phyloP scores from a whole-genome alignment of 1,284 basidiomycete genomes.

The Trichosporon inkin region DNA sequence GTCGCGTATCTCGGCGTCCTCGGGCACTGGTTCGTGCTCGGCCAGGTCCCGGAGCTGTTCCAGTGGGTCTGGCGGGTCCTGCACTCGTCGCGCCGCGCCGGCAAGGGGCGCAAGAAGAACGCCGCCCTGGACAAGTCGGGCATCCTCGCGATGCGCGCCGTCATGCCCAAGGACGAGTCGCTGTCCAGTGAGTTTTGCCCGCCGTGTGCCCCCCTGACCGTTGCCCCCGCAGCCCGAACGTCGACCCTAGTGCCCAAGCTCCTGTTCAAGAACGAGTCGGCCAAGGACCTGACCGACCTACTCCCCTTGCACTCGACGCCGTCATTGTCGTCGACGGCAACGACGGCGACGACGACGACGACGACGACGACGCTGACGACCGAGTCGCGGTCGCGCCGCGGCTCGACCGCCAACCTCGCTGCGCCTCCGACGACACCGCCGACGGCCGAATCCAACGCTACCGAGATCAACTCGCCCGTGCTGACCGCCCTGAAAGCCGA shows the following conservation, averaged over 20 bases:
- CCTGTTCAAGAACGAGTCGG: conserved; percentile 22
- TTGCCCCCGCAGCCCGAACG: conserved; percentile 9
- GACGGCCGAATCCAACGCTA: conserved; percentile 29
- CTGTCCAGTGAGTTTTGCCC: conserved; percentile 11
- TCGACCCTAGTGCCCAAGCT: conserved; percentile 21
- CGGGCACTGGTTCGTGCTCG: conserved; percentile 42
- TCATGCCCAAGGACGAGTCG: conserved; percentile 38
- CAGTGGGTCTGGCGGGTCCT: conserved; percentile 39
- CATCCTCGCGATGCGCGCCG: conserved; percentile 39
- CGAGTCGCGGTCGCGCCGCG: conserved; percentile 35
- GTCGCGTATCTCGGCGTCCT: conserved; percentile 41
- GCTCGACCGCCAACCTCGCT: conserved; percentile 33
- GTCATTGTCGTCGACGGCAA: too few species aligned
- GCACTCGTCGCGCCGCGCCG: conserved; percentile 23
- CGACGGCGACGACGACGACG: too few species aligned
- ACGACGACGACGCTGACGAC: conserved; percentile 23
- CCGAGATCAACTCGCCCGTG: conserved; percentile 56
- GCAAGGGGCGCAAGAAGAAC: conserved; percentile 41
- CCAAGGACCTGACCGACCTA: conserved; percentile 24
- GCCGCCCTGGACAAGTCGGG: conserved; percentile 35
- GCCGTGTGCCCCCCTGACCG: not conserved
- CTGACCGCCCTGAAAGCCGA: conserved; percentile 73
- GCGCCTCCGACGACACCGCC: conserved; percentile 28
- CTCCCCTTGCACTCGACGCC: conserved; percentile 46
- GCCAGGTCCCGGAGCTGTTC: conserved; percentile 31